Conservation (phyloP, 257 asterid genomes). For the Scutellaria baicalensis region DNA sequence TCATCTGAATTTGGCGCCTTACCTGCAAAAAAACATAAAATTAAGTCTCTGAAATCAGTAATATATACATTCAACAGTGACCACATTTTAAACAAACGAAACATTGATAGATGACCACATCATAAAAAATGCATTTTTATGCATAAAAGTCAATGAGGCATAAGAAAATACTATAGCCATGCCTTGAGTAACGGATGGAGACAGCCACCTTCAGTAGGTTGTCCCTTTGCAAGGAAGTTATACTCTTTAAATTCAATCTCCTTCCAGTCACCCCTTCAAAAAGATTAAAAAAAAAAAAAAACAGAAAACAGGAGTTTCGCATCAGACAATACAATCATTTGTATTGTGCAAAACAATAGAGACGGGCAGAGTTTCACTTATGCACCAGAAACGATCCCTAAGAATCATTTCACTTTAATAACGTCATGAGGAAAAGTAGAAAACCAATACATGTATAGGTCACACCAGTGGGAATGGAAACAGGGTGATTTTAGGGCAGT, state of each 20-base stretch:
- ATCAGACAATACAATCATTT: background rate
- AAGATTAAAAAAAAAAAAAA: constrained; percentile 6
- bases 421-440: background rate
- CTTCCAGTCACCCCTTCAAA: constrained; percentile 90
- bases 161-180: constrained; percentile 15
- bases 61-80: background rate
- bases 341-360: background rate
- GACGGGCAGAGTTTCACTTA: background rate
- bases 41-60: background rate
- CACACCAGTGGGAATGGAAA: background rate
- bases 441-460: too few species aligned
- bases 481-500: background rate
- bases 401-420: background rate
- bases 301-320: background rate
- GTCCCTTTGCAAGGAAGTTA: constrained; percentile 95
- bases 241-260: constrained; percentile 87
- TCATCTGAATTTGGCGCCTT: constrained; percentile 74
- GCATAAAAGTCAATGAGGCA: background rate
- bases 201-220: constrained; percentile 91
- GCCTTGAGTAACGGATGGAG: constrained; percentile 94
- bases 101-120: background rate
- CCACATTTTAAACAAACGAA: background rate
- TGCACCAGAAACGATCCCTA: background rate
- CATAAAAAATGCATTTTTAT: background rate
- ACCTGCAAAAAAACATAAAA: constrained; percentile 46